A percentile compares a stretch with the other conserved stretches of the same genome.
Conservation (phyloP, 768 basidiomycete genomes). For the Trametes sanguinea region DNA sequence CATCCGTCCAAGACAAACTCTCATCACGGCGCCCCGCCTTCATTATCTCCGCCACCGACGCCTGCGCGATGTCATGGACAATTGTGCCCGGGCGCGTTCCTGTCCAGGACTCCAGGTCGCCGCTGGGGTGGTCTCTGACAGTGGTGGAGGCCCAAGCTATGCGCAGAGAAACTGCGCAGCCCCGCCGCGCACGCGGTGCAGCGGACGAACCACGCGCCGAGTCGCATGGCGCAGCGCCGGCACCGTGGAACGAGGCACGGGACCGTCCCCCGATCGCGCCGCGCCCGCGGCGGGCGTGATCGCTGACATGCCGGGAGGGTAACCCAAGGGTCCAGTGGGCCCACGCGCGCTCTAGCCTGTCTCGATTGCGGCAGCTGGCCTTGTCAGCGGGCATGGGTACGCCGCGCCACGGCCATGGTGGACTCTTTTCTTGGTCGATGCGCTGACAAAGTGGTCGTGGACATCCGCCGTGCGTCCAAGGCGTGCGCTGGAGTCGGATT, state of each 20-base stretch:
- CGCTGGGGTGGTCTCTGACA: no score
- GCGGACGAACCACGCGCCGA: slow-evolving; percentile 5
- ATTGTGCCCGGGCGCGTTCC: not conserved
- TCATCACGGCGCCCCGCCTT: not conserved
- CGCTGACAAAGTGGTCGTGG: not conserved
- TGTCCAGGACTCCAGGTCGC: no score
- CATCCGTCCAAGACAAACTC: not conserved
- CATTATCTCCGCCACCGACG: slow-evolving; percentile 3
- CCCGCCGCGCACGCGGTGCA: not conserved
- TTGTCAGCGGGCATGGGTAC: not conserved
- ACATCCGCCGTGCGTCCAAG: no score
- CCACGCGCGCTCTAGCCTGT: not conserved
- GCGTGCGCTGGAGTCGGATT: not conserved
- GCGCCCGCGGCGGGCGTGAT: not conserved
- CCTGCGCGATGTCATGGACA: not conserved
- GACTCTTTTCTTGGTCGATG: not conserved
- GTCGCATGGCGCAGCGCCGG: slow-evolving; percentile 4
- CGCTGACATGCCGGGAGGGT: not conserved
- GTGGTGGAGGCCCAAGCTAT: not conserved
- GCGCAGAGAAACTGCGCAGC: not conserved
- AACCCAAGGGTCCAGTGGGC: not conserved
- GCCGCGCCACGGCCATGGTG: not conserved
- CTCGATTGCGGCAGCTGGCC: slow-evolving; percentile 1
- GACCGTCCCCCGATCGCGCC: slow-evolving; percentile 14
- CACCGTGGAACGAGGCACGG: slow-evolving; percentile 12